Percentiles rank a stretch among this genome's conserved stretches.
These are phyloP conservation scores for Neoascochyta sp. DNA, from an alignment of 2,329 filamentous ascomycete species.

Conservation along the genomic window DNA sequence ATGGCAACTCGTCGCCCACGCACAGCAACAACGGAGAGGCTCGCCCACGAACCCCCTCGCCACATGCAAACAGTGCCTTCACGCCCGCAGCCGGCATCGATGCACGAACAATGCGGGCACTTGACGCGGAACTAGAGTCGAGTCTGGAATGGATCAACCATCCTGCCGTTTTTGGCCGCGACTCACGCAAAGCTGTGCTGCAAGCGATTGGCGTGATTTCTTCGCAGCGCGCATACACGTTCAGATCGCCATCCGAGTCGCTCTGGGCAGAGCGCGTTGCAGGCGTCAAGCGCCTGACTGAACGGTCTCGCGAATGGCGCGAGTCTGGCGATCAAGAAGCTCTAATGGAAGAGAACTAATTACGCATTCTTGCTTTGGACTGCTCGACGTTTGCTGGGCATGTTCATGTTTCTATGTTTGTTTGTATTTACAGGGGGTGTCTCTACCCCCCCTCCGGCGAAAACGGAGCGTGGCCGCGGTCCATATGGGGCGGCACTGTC, in stretches of 20 bases:
- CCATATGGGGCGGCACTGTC: no score
- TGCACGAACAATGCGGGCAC: slow-evolving; percentile 70
- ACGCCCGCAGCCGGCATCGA: slow-evolving; percentile 74
- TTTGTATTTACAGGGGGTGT: no score
- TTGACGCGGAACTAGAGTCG: slow-evolving; percentile 86
- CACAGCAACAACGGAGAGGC: slow-evolving; percentile 34
- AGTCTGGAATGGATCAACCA: slow-evolving; percentile 97
- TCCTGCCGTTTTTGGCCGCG: slow-evolving; percentile 87
- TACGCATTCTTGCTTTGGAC: slow-evolving; percentile 3
- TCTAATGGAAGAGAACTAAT: slow-evolving; percentile 51
- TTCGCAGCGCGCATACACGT: slow-evolving; percentile 89
- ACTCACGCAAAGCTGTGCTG: slow-evolving; percentile 90
- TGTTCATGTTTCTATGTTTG: slow-evolving; percentile 12
- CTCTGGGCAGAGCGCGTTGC: slow-evolving; percentile 81
- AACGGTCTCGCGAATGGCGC: slow-evolving; percentile 85
- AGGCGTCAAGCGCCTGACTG: slow-evolving; percentile 77
- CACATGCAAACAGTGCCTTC: slow-evolving; percentile 47
- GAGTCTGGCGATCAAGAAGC: slow-evolving; percentile 74
- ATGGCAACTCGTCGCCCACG: slow-evolving; percentile 39
- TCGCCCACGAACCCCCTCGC: slow-evolving; percentile 38
- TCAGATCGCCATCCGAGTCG: slow-evolving; percentile 81
- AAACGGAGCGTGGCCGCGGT: no score
- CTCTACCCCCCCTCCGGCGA: no score
- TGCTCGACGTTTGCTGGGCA: slow-evolving; percentile 15
- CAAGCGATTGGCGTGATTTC: slow-evolving; percentile 97